phyloP scores from a whole-genome alignment of 2,329 filamentous ascomycete genomes.

The Sporothrix euskadiensis region DNA sequence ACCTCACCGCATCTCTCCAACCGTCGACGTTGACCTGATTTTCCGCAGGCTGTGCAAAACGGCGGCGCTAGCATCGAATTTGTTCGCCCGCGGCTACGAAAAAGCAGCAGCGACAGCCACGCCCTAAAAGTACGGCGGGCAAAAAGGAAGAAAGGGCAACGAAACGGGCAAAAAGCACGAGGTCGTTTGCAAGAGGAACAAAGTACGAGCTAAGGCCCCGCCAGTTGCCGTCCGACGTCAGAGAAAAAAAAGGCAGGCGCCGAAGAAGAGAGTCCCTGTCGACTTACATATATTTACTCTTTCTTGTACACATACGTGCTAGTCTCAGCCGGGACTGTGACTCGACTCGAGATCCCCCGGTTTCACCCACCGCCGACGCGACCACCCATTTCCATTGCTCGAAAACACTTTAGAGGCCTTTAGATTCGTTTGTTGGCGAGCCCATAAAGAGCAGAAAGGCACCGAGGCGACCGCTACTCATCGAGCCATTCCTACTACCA shows the following conservation, averaged over 20 bases:
- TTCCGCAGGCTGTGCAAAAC: conserved; percentile 1
- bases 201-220: conserved; percentile 2
- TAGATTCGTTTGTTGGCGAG: not conserved
- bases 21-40: conserved; percentile 11
- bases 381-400: not conserved
- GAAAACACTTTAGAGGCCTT: not conserved
- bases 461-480: not conserved
- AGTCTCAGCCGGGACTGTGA: conserved; percentile 21
- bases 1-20: conserved; percentile 7
- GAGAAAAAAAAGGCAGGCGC: not conserved
- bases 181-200: not conserved
- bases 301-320: not conserved
- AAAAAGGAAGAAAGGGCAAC: not conserved
- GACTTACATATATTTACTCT: not conserved
- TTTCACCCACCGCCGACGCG: conserved; percentile 25
- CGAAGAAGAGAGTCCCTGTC: not conserved
- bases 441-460: not conserved
- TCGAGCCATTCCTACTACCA: conserved; percentile 6
- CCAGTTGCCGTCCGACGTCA: conserved; percentile 4
- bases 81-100: not conserved
- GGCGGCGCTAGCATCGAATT: conserved; percentile 19
- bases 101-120: not conserved
- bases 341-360: conserved; percentile 21
- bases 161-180: conserved; percentile 4
- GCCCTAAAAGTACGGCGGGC: not conserved